Percentiles rank a stretch among this genome's conserved stretches.
phyloP scores from a whole-genome alignment of 495 filamentous ascomycete genomes.

The Niebla homalea region DNA sequence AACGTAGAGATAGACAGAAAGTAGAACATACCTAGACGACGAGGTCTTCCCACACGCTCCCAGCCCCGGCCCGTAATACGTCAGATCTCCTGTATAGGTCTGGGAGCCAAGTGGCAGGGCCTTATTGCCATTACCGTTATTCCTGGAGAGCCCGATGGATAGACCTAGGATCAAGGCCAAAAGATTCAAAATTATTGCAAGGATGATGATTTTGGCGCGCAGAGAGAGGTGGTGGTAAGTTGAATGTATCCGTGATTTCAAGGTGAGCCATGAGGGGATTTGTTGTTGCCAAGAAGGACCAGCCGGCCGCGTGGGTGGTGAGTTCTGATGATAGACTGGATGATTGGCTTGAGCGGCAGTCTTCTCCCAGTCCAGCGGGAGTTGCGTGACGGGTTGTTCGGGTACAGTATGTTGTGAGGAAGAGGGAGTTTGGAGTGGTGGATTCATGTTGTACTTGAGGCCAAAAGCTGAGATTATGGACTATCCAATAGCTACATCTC shows the following conservation, averaged over 20 bases:
- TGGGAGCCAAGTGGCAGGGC: slow-evolving; percentile 21
- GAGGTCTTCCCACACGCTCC: slow-evolving; percentile 57
- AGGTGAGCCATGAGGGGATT: not conserved
- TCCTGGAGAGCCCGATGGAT: slow-evolving; percentile 33
- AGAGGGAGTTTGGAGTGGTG: too few relatives aligned
- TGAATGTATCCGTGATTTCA: not conserved
- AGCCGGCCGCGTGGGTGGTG: too few relatives aligned
- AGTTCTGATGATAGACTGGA: too few relatives aligned
- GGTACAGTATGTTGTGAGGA: too few relatives aligned
- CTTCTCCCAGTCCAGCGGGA: not conserved
- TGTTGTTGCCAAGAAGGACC: not conserved
- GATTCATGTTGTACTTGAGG: too few relatives aligned
- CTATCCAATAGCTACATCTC: too few relatives aligned
- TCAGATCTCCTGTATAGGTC: slow-evolving; percentile 51
- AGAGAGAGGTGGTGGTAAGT: not conserved
- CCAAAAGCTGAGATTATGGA: too few relatives aligned
- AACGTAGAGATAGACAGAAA: too few relatives aligned
- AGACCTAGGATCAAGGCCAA: slow-evolving; percentile 43
- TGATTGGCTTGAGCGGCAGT: not conserved
- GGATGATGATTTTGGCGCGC: slow-evolving; percentile 11
- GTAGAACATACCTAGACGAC: slow-evolving; percentile 1
- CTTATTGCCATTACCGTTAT: slow-evolving; percentile 30
- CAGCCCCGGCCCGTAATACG: slow-evolving; percentile 54
- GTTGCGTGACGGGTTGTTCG: not conserved
- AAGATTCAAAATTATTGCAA: slow-evolving; percentile 22